Evolutionary conservation across 208 protist genomes (phyloP).

Genomic region (Crithidia sp.): DNA sequence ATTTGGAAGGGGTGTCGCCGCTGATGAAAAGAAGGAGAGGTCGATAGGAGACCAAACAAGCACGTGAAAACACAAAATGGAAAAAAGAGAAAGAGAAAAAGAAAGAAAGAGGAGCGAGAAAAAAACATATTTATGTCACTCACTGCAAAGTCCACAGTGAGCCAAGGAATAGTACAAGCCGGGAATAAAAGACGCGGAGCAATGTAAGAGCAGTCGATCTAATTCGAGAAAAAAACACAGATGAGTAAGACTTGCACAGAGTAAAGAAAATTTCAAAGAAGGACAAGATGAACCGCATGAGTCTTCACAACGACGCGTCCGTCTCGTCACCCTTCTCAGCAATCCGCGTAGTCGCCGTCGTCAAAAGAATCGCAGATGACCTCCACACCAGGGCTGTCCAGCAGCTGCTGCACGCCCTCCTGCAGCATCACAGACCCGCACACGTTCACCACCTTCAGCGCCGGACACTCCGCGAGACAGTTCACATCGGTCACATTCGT

Average conservation of each 20-base stretch:
- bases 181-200: too few relatives aligned
- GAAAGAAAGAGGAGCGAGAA: conserved; percentile 14
- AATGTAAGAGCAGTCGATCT: too few relatives aligned
- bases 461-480: conserved; percentile 53
- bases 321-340: conserved; percentile 1
- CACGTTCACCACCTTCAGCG: conserved; percentile 74
- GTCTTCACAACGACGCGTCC: too few relatives aligned
- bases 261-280: too few relatives aligned
- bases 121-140: background rate
- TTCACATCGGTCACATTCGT: conserved; percentile 70
- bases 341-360: conserved; percentile 42
- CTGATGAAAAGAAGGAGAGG: too few relatives aligned
- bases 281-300: too few relatives aligned
- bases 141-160: too few relatives aligned
- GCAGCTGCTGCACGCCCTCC: conserved; percentile 55
- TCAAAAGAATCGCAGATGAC: conserved; percentile 80
- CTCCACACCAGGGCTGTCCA: conserved; percentile 51
- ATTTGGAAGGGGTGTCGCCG: too few relatives aligned
- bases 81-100: conserved; percentile 10
- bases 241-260: too few relatives aligned
- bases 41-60: too few relatives aligned
- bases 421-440: conserved; percentile 46
- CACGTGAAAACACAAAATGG: background rate
- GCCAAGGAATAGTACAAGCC: too few relatives aligned
- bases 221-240: too few relatives aligned